Base-by-base conservation (phyloP, 1,139 yeast genomes). In the Hyphopichia burtonii region DNA sequence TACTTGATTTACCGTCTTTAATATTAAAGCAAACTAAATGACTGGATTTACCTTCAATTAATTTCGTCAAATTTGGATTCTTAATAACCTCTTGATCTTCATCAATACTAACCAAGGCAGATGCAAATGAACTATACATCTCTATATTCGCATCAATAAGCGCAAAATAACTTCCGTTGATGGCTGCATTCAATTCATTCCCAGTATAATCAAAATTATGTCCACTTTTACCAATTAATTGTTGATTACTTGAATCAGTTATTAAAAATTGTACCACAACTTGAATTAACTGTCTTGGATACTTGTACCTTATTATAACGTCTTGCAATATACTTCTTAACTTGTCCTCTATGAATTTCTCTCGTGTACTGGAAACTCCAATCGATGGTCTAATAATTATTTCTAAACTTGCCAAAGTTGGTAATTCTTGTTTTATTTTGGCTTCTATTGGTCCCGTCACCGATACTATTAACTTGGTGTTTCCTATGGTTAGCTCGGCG, bases 401-500 rank as follows among this genome's bases (percentile, higher is more conserved):
- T 60, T 90, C 97, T 32, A 93, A 63, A 20, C 89, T 81, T 15
- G 93, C 84, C 39, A 76, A 73, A 19, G 86, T 84, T 7, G 98
- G 96, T 34, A 84, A 64, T 59, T 93, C 99, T 58, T 90, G 96
- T 52, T 94, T 77, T 16, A 79, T 65, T 61, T 85, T 86, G 10
- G 91, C 87, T 55, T 91, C 98, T 37, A 91, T 76, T 0, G 99
- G 99, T 0, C 99, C 99, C 1, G 91, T 78, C 1, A 91, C 91
- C 0, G 96, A 82, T 34, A 85, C 81, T 3, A 89, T 63, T 7
- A 86, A 82, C 48, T 79, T 78, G 1, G 88, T 80, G 18, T 59
- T 62, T 7, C 74, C 77, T 18, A 68, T 59, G 19, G 65, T 58
- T 49, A 85, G 68, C 38, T 77, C 78, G 0, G 94, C 83, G 2